phyloP scores from a whole-genome alignment of 306 rosid species.

The Medicago truncatula region DNA sequence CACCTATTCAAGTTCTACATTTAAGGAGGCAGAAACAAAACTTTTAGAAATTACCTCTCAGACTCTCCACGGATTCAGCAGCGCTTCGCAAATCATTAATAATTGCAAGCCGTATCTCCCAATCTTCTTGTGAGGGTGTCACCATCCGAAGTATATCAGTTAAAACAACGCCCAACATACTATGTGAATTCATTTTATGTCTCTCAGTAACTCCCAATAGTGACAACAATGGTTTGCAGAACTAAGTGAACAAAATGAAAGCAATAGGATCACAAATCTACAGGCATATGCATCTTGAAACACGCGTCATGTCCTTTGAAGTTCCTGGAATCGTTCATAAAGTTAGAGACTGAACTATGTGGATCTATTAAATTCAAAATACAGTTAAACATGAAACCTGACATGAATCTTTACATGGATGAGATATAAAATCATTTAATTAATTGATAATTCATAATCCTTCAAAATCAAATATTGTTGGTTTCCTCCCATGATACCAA shows the following conservation, averaged over 20 bases:
- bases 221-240: slow-evolving; percentile 36
- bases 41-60: slow-evolving; percentile 61
- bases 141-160: slow-evolving; percentile 58
- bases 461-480: slow-evolving; percentile 17
- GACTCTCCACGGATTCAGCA: slow-evolving; percentile 59
- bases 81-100: slow-evolving; percentile 52
- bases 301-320: slow-evolving; percentile 34
- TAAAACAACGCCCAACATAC: slow-evolving; percentile 54
- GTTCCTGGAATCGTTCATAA: slow-evolving; percentile 28
- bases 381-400: slow-evolving; percentile 21
- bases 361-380: slow-evolving; percentile 34
- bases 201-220: slow-evolving; percentile 29
- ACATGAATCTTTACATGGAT: neutral
- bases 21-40: slow-evolving; percentile 9
- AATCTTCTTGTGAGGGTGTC: slow-evolving; percentile 61
- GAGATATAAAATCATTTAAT: slow-evolving; percentile 31
- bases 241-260: slow-evolving; percentile 34
- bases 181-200: slow-evolving; percentile 51
- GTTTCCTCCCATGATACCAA: slow-evolving; percentile 18
- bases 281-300: slow-evolving; percentile 19
- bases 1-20: neutral
- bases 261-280: slow-evolving; percentile 39
- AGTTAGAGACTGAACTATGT: slow-evolving; percentile 43
- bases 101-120: slow-evolving; percentile 58
- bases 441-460: slow-evolving; percentile 25